Percentiles rank a stretch among this genome's conserved stretches.
Conservation (phyloP, 2,329 filamentous ascomycete species). For the Mariannaea sp. region DNA sequence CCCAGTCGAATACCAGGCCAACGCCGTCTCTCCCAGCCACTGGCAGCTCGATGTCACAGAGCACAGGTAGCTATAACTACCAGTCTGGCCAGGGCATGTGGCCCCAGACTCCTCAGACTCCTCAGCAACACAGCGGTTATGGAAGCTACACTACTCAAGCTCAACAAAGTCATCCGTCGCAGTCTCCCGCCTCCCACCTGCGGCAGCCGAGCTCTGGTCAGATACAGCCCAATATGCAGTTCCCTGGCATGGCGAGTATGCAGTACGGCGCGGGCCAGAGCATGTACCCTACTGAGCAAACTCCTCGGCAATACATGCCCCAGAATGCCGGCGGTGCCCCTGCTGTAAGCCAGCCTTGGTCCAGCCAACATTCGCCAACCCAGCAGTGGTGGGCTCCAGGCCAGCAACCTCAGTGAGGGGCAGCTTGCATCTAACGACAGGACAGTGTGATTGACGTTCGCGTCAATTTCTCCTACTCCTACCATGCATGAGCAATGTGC, state of each 20-base stretch:
- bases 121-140: conserved; percentile 59
- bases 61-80: conserved; percentile 65
- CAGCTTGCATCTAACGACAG: conserved; percentile 24
- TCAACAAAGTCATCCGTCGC: conserved; percentile 56
- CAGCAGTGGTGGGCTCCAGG: conserved; percentile 62
- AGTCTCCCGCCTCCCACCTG: conserved; percentile 63
- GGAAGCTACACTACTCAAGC: conserved; percentile 59
- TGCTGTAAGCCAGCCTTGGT: conserved; percentile 58
- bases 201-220: conserved; percentile 61
- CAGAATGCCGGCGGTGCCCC: conserved; percentile 58
- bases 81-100: conserved; percentile 64
- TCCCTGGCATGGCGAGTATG: conserved; percentile 66
- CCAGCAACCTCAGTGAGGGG: conserved; percentile 49
- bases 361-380: conserved; percentile 65
- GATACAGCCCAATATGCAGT: conserved; percentile 64
- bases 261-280: conserved; percentile 61
- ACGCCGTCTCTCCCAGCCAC: conserved; percentile 63
- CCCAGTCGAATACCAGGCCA: conserved; percentile 69
- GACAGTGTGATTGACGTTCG: conserved; percentile 32
- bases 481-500: conserved; percentile 19
- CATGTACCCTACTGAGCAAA: conserved; percentile 67
- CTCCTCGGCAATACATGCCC: conserved; percentile 70
- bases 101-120: conserved; percentile 68
- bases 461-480: conserved; percentile 12
- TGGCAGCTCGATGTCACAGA: conserved; percentile 56